Evolutionary conservation across 1,284 basidiomycete species (phyloP).

Genomic region (Xanthoconium separans): DNA sequence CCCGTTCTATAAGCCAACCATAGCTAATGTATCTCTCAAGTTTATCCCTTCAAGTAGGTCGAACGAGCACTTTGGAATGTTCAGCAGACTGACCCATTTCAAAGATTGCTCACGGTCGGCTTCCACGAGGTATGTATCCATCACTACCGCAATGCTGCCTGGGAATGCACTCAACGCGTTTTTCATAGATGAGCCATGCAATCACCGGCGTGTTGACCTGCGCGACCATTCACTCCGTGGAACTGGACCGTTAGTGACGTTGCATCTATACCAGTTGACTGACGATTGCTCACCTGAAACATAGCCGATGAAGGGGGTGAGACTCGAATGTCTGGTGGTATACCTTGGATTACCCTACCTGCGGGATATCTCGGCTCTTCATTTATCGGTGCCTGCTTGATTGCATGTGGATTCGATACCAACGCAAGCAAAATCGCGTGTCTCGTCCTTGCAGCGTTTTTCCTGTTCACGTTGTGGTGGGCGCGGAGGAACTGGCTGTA

Average conservation of each 20-base stretch:
- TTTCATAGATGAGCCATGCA: constrained; percentile 80
- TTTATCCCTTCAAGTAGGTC: constrained; percentile 90
- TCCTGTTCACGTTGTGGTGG: constrained; percentile 93
- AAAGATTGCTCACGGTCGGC: constrained; percentile 77
- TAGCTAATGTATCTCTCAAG: constrained; percentile 39
- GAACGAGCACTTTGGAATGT: not conserved
- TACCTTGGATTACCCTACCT: constrained; percentile 81
- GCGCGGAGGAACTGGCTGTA: constrained; percentile 80
- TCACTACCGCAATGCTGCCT: not conserved
- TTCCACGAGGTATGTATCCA: constrained; percentile 73
- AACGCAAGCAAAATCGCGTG: constrained; percentile 90
- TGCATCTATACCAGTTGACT: not conserved
- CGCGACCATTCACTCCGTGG: constrained; percentile 85
- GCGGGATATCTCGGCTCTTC: constrained; percentile 93
- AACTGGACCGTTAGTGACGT: constrained; percentile 70
- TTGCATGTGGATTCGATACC: constrained; percentile 93
- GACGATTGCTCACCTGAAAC: constrained; percentile 5
- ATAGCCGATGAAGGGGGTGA: constrained; percentile 90
- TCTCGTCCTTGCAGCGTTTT: constrained; percentile 81
- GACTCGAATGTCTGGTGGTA: constrained; percentile 92
- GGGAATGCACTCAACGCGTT: constrained; percentile 14
- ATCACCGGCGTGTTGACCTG: constrained; percentile 84
- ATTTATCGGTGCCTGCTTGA: constrained; percentile 86
- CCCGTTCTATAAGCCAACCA: not conserved
- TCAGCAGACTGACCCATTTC: constrained; percentile 14